Percentiles rank a stretch among this genome's conserved stretches.
Conservation (phyloP, 306 rosid species). For the Cicer pinnatifidum region DNA sequence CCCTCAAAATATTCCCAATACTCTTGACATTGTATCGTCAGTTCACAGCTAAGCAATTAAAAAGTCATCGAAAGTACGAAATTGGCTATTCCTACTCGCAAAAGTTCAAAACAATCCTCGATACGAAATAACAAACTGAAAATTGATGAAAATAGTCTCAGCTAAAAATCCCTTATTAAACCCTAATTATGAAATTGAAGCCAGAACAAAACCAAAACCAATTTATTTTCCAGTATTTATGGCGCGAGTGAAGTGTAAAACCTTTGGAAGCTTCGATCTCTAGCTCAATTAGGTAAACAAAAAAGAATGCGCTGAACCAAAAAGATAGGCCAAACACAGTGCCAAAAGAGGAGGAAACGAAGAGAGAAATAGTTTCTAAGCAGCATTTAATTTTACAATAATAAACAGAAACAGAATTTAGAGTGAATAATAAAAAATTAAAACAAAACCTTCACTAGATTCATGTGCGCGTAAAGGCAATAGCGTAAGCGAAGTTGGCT, state of each 20-base stretch:
- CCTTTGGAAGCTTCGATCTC: neutral
- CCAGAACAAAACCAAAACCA: conserved; percentile 8
- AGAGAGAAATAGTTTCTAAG: neutral
- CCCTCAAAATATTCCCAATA: neutral
- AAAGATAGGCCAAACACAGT: neutral
- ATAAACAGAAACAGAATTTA: neutral
- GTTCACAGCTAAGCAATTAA: neutral
- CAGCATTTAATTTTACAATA: neutral
- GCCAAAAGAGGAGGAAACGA: neutral
- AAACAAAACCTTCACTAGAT: conserved; percentile 51
- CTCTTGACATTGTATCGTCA: neutral
- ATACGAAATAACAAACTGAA: neutral
- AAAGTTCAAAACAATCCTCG: neutral
- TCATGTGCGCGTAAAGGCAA: conserved; percentile 55
- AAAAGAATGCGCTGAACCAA: neutral
- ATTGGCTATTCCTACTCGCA: neutral
- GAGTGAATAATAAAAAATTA: conserved; percentile 12
- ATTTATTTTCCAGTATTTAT: conserved; percentile 4
- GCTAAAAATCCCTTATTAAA: conserved; percentile 18
- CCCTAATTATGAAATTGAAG: conserved; percentile 39
- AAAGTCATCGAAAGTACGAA: neutral
- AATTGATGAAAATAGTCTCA: neutral
- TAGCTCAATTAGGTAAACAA: conserved; percentile 10
- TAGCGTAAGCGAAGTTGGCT: conserved; percentile 49
- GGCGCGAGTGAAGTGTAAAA: neutral